Percentiles rank a stretch among this genome's conserved stretches.
Conservation (phyloP, 768 basidiomycete species). For the Boletus coccyginus region DNA sequence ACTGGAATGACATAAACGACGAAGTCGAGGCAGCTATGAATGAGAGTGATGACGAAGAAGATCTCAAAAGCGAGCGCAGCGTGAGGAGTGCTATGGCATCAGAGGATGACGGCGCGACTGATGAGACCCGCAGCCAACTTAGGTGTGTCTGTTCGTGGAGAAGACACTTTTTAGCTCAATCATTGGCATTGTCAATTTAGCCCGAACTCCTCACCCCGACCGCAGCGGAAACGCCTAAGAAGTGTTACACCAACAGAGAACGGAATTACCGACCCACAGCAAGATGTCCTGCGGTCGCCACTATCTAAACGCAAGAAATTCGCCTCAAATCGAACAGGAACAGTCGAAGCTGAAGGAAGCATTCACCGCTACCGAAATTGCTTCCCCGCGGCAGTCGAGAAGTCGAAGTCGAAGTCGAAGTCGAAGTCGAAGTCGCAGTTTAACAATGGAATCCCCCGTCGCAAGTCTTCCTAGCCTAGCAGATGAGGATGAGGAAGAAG, state of each 20-base stretch:
- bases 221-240: slow-evolving; percentile 66
- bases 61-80: slow-evolving; percentile 37
- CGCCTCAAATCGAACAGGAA: slow-evolving; percentile 58
- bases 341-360: slow-evolving; percentile 70
- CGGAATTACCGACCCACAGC: slow-evolving; percentile 36
- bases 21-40: slow-evolving; percentile 88
- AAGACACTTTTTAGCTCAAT: slow-evolving; percentile 19
- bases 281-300: slow-evolving; percentile 59
- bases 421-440: slow-evolving; percentile 27
- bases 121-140: slow-evolving; percentile 47
- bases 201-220: slow-evolving; percentile 39
- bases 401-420: too few relatives aligned
- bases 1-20: slow-evolving; percentile 82
- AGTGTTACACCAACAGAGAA: slow-evolving; percentile 69
- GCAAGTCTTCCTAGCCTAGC: slow-evolving; percentile 25
- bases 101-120: slow-evolving; percentile 50
- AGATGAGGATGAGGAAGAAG: slow-evolving; percentile 59
- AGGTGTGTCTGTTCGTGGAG: slow-evolving; percentile 34
- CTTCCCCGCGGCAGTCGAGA: slow-evolving; percentile 10
- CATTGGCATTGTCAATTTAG: slow-evolving; percentile 26
- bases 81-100: slow-evolving; percentile 43
- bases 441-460: slow-evolving; percentile 5
- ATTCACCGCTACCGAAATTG: slow-evolving; percentile 53
- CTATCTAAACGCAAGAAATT: slow-evolving; percentile 81
- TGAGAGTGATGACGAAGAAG: slow-evolving; percentile 62